Evolutionary conservation across 2,329 filamentous ascomycete species (phyloP).

Genomic region (Elsinoe ampelina): DNA sequence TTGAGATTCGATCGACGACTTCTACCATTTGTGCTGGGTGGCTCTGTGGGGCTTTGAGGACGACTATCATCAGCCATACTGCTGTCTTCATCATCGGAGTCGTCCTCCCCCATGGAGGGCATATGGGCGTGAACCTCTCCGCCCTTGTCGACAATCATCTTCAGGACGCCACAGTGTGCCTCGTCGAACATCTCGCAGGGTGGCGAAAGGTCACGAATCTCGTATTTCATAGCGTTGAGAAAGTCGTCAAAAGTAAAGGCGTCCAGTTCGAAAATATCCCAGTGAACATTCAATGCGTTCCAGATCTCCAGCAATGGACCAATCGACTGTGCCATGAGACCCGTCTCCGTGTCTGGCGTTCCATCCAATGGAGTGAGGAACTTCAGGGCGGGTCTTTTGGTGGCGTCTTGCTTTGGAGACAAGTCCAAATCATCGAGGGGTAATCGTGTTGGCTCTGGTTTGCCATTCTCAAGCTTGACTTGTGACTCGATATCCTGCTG

Average conservation of each 20-base stretch:
- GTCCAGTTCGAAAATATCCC: constrained; percentile 84
- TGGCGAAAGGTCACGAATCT: constrained; percentile 51
- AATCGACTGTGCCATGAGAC: constrained; percentile 75
- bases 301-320: constrained; percentile 80
- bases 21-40: constrained; percentile 56
- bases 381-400: constrained; percentile 63
- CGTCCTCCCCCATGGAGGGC: constrained; percentile 64
- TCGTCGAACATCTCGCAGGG: constrained; percentile 83
- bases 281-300: constrained; percentile 98
- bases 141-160: constrained; percentile 70
- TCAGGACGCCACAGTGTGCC: constrained; percentile 83
- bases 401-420: constrained; percentile 52
- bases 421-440: constrained; percentile 91
- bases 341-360: constrained; percentile 32
- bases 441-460: constrained; percentile 73
- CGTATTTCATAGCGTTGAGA: constrained; percentile 72
- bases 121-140: constrained; percentile 72
- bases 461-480: constrained; percentile 11
- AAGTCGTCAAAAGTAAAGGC: constrained; percentile 98
- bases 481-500: constrained; percentile 25
- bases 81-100: constrained; percentile 59
- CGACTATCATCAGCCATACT: constrained; percentile 48
- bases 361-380: constrained; percentile 46
- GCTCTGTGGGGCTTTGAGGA: constrained; percentile 47
- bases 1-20: constrained; percentile 36